These are phyloP conservation scores for Astrephomene gubernaculifera DNA, from an alignment of 139 green algal species.

Conservation along the genomic window DNA sequence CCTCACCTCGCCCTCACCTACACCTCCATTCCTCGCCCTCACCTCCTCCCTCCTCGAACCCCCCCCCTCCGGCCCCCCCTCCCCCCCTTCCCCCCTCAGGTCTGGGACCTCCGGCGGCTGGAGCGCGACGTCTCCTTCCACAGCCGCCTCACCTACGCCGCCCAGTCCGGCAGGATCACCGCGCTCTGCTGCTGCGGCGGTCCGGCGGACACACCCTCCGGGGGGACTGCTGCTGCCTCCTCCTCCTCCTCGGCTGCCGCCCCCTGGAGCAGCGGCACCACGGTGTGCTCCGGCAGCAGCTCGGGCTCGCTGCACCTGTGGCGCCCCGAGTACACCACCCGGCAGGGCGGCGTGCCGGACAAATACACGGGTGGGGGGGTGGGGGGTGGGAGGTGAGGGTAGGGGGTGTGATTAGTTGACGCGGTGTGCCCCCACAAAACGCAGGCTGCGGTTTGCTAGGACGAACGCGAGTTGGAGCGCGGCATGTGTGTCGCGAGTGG, in stretches of 20 bases:
- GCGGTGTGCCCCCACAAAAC: too few relatives aligned
- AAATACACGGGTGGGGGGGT: conserved; percentile 66
- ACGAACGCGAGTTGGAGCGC: background rate
- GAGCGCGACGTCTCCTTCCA: conserved; percentile 92
- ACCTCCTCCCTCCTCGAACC: background rate
- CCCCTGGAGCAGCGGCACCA: conserved; percentile 47
- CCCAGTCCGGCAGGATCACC: conserved; percentile 57
- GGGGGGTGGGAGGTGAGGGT: background rate
- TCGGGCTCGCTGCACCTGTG: conserved; percentile 88
- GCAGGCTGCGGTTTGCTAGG: background rate
- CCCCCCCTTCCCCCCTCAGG: conserved; percentile 34
- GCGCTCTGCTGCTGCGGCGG: conserved; percentile 28
- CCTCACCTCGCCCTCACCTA: background rate
- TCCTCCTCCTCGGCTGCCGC: background rate
- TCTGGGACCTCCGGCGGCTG: conserved; percentile 92
- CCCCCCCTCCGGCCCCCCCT: background rate
- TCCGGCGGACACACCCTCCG: background rate
- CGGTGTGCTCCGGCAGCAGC: conserved; percentile 70
- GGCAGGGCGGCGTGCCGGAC: conserved; percentile 59
- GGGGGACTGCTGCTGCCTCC: background rate
- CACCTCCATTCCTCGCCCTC: background rate
- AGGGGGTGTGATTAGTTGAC: too few relatives aligned
- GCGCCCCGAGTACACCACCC: conserved; percentile 81
- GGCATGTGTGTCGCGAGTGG: background rate
- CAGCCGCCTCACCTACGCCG: conserved; percentile 85